Conservation (phyloP, 768 basidiomycete genomes). For the Arthromyces matolae region DNA sequence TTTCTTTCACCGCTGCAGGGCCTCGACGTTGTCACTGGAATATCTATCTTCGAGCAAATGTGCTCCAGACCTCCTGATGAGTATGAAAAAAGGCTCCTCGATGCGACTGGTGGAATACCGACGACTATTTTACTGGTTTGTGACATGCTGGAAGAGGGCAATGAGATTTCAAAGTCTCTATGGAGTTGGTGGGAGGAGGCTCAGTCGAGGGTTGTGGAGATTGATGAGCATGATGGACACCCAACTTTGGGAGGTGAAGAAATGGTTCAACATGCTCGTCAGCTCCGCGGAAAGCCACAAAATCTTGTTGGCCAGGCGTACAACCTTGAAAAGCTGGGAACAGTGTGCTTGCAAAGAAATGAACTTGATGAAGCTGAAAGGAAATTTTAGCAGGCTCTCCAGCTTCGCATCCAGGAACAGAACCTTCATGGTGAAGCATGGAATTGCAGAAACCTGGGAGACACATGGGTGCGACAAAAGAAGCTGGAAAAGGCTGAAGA, state of each 20-base stretch:
- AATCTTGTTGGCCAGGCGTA: not conserved
- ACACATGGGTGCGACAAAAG: conserved; percentile 1
- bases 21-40: not conserved
- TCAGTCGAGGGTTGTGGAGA: no score
- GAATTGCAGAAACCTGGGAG: conserved; percentile 13
- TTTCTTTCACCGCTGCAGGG: not conserved
- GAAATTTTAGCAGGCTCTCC: not conserved
- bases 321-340: no score
- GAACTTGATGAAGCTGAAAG: not conserved
- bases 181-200: conserved; percentile 17
- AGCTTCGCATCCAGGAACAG: not conserved
- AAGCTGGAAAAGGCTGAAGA: conserved; percentile 14
- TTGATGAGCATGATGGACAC: conserved; percentile 14
- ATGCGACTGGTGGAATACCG: not conserved
- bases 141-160: conserved; percentile 19
- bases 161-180: conserved; percentile 17
- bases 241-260: conserved; percentile 19
- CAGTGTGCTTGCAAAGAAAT: not conserved
- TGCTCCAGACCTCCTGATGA: not conserved
- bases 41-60: not conserved
- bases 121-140: conserved; percentile 14
- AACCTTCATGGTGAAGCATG: conserved; percentile 6
- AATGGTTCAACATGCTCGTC: not conserved
- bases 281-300: not conserved
- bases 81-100: not conserved